Base-by-base conservation (phyloP, 2,329 filamentous ascomycete species). In the Endocalyx cinctus region DNA sequence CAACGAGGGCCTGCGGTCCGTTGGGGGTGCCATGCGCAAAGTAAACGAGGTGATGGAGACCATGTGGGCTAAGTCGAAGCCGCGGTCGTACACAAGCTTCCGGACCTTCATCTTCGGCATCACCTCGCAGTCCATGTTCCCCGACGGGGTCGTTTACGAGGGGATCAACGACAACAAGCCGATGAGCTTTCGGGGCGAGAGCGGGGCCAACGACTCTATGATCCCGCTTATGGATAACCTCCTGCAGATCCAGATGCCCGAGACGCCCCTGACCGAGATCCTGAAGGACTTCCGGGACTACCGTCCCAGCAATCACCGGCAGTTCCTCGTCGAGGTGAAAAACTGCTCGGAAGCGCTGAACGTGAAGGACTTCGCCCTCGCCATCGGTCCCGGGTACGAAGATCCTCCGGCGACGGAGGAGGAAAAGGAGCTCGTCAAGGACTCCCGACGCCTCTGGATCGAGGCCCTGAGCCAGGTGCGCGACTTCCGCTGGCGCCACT, bases 91-190 rank as follows among this genome's bases (percentile, higher is more conserved):
- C 65, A 87, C 84, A 38, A 83, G 77, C 47, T 96, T 95, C 76
- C 84, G 89, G 25, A 94, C 90, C 10, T 96, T 96, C 69, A 96
- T 96, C 66, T 95, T 95, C 55, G 90, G 90, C 49, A 95, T 96
- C 62, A 94, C 87, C 2, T 84, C 78, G 29, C 89, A 96, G 63
- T 82, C 79, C 51, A 95, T 96, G 88, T 96, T 96, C 62, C 89
- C 89, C 7, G 70, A 89, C 43, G 90, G 90, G 7, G 90, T 96
- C 6, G 64, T 94, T 29, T 96, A 96, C 58, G 84, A 94, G 57
- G 88, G 87, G 7, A 76, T 90, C 40, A 82, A 82, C 45, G 78
- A 83, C 39, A 60, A 62, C 39, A 58, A 84, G 55, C 83, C 85
- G 4, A 66, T 87, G 58, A 82, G 75, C 35, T 96, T 96, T 74